Base-by-base conservation (phyloP, 495 filamentous ascomycete genomes). In the Aspergillus baeticus region DNA sequence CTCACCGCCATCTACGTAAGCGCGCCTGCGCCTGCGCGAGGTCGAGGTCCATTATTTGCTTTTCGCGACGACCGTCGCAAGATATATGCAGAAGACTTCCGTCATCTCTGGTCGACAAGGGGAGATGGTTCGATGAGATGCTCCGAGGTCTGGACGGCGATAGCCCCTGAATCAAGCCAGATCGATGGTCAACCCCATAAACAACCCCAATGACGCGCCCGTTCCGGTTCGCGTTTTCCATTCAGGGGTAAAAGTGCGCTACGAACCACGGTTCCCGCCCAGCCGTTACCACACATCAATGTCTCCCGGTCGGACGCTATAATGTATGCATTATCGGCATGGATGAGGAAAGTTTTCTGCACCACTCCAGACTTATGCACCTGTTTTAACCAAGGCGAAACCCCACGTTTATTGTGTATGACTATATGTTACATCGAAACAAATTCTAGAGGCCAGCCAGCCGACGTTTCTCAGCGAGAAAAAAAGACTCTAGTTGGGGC, bases 251-350 rank as follows among this genome's bases (percentile, higher is more conserved):
- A 60, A 63, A 58, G 22, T 49, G 37, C 51, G 31, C 54, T 49
- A 54, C 37, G 67, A 69, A 71, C 72, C 72, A 65, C 63, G 72
- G 69, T 66, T 69, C 62, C 46, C 48, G 42, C 42, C 41, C 52
- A 29, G 44, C 41, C 18, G 43, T 60, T 49, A 46, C 37, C 54
- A 52, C 33, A 46, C 42, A 6, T 42, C 22, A 36, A 41, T 8
- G 26, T n/a, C n/a, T 17, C 15, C 2, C 45, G 26, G 45, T 35
- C 22, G 13, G 10, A 34, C 15, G 31, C 47, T 38, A 42, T 42
- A 45, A 49, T 45, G 26, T 36, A 26, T 50, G 34, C 54, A 41
- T 26, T 48, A 52, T 36, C 13, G 2, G n/a, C 20, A 57, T 39
- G 49, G 36, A 51, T 52, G 49, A 52, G 39, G 49, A 33, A 52